A percentile compares a stretch with the other conserved stretches of the same genome.
Conservation (phyloP, 345 rosid genomes). For the Camelina laxa region DNA sequence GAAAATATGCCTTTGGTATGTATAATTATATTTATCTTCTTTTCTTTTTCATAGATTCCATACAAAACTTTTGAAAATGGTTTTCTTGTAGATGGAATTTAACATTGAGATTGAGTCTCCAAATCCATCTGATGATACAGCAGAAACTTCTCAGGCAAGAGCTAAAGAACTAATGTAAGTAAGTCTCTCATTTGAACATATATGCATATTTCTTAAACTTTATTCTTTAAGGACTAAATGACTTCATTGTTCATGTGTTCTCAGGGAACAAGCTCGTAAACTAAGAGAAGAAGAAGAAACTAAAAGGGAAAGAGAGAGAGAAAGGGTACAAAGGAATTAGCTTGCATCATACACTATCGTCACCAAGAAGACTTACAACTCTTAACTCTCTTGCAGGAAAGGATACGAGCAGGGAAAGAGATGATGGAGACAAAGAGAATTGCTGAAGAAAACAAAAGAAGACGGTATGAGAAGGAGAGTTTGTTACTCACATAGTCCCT, state of each 20-base stretch:
- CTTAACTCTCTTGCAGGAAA: constrained; percentile 52
- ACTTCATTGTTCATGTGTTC: constrained; percentile 12
- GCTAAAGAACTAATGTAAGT: constrained; percentile 62
- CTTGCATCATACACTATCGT: neutral
- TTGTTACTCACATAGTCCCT: constrained; percentile 20
- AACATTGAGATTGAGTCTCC: constrained; percentile 72
- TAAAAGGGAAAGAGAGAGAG: constrained; percentile 56
- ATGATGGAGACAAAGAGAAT: constrained; percentile 57
- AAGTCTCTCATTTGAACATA: constrained; percentile 39
- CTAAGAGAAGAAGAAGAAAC: constrained; percentile 60
- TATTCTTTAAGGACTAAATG: constrained; percentile 4
- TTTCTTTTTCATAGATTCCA: neutral
- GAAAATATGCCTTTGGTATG: constrained; percentile 77
- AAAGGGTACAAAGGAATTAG: constrained; percentile 56
- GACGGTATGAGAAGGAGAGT: constrained; percentile 50
- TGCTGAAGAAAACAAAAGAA: constrained; percentile 76
- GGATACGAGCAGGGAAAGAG: constrained; percentile 75
- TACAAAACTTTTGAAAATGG: neutral
- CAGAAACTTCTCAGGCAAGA: constrained; percentile 57
- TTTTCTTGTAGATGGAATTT: constrained; percentile 56
- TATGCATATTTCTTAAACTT: constrained; percentile 3
- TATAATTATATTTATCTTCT: constrained; percentile 13
- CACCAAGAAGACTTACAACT: constrained; percentile 3
- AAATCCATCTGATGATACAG: constrained; percentile 42
- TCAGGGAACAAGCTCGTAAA: constrained; percentile 57